phyloP scores from a whole-genome alignment of 2,329 filamentous ascomycete genomes.

The Torrubiella hemipterigena region DNA sequence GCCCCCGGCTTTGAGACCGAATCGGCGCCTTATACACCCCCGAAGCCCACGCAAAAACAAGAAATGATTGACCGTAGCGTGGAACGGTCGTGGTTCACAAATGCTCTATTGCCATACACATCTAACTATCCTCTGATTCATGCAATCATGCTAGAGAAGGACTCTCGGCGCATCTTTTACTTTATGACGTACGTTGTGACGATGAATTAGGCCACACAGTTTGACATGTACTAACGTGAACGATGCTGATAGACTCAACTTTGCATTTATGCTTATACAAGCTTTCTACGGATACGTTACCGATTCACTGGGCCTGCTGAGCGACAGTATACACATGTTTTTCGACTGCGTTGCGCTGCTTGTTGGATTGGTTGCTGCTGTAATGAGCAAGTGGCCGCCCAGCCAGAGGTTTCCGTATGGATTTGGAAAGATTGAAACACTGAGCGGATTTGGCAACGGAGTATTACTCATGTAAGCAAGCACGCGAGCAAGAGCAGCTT shows the following conservation, averaged over 20 bases:
- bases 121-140: conserved; percentile 67
- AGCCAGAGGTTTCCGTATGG: conserved; percentile 86
- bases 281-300: conserved; percentile 89
- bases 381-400: conserved; percentile 94
- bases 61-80: conserved; percentile 21
- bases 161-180: conserved; percentile 92
- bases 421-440: conserved; percentile 90
- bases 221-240: conserved; percentile 9
- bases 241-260: conserved; percentile 57
- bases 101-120: conserved; percentile 56
- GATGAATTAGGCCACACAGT: neutral
- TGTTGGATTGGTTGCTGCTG: conserved; percentile 80
- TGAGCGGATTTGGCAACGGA: conserved; percentile 93
- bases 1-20: conserved; percentile 18
- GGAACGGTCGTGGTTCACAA: conserved; percentile 57
- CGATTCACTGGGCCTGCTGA: conserved; percentile 86
- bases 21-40: conserved; percentile 15
- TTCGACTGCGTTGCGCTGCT: conserved; percentile 91
- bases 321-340: conserved; percentile 98
- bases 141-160: conserved; percentile 77
- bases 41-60: conserved; percentile 8
- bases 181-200: conserved; percentile 65
- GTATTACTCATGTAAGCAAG: conserved; percentile 71
- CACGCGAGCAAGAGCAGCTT: too few relatives aligned
- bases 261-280: conserved; percentile 89